Evolutionary conservation across 768 basidiomycete species (phyloP), one percentile per base, ranked within the genome.

Genomic region (Macrolepiota dolichaula): DNA sequence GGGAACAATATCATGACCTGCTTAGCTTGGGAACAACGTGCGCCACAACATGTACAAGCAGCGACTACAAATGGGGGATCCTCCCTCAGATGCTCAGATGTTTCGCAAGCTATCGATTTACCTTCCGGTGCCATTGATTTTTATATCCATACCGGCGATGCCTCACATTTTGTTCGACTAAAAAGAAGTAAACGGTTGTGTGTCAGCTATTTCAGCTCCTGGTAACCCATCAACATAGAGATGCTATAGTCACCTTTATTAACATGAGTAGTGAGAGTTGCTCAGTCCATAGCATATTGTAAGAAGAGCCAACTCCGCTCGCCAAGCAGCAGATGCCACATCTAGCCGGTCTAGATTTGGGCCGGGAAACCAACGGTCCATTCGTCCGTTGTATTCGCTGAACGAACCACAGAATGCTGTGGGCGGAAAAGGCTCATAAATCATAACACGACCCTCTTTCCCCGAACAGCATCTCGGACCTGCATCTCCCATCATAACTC

Each of bases 401-500:
- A 46, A 54, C 24, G 59, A 61, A 37, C 52, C 55, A 37, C 57
- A 57, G 19, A 54, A 36, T 4, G 55, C 53, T 7, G 22, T 59
- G 44, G 19, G 19, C 11, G 46, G 37, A 37, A 63, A 55, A 55
- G 51, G 42, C 40, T 56, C 57, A 40, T 52, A 27, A 40, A n/a
- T 47, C n/a, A 11, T 13, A 7, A 19, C 12, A 3, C 19, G 19
- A n/a, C 17, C 19, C 15, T 44, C 42, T 19, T 44, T 49, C 47
- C 47, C 47, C 47, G 25, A 25, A 22, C 47, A 13, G 42, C 9
- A n/a, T 19, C 47, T 10, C 47, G 2, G 19, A 27, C 25, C 25
- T 5, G n/a, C n/a, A n/a, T n/a, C 47, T 22, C 11, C 22, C 25
- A 3, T 49, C 25, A 27, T 24, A 49, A 49, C 19, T 24, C 47